Base-by-base conservation (phyloP, 345 rosid genomes). In the Cochlearia excelsa region DNA sequence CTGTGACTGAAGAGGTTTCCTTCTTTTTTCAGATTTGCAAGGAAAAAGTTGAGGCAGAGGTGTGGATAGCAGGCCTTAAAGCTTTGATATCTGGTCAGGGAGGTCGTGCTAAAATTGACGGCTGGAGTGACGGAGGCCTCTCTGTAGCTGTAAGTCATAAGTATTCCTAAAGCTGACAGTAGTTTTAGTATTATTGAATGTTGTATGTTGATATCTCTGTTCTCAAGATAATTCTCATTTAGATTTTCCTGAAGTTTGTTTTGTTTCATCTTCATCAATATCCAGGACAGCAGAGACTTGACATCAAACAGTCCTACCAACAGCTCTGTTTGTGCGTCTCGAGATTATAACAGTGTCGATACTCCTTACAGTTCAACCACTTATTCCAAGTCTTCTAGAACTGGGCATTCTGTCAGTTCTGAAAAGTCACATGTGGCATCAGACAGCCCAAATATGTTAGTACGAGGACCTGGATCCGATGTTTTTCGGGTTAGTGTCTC, bases 401-500 rank as follows among this genome's bases (percentile, higher is more conserved):
- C 82, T 51, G 94, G 81, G 74, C 82, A 74, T 70, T 77, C 86
- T 67, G 69, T 76, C 57, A 72, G 78, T 69, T 78, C 85, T 79
- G 97, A 85, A 68, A 74, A 77, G 54, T 82, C 90, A 85, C 90
- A 89, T 93, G 95, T 78, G 85, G 83, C 85, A 74, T 85, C 79
- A 68, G 89, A 81, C 52, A 80, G 78, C 72, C 71, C 81, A 73
- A 85, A 80, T 69, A 93, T 93, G 99, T 87, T 80, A 77, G 88
- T 69, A 62, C 88, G 82, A 74, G 90, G 87, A 58, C 71, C 94
- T 53, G 81, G 78, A 71, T 85, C 99, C 69, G 99, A 93, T 55
- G 84, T 79, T 75, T 79, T 89, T 74, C 88, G 99, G 57, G 95
- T 83, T 77, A 93, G 99, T 79, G 94, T 93, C 66, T 93, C 99